These are phyloP conservation scores for Trichosporon sp. DNA, from an alignment of 1,284 basidiomycete genomes.

Conservation along the genomic window DNA sequence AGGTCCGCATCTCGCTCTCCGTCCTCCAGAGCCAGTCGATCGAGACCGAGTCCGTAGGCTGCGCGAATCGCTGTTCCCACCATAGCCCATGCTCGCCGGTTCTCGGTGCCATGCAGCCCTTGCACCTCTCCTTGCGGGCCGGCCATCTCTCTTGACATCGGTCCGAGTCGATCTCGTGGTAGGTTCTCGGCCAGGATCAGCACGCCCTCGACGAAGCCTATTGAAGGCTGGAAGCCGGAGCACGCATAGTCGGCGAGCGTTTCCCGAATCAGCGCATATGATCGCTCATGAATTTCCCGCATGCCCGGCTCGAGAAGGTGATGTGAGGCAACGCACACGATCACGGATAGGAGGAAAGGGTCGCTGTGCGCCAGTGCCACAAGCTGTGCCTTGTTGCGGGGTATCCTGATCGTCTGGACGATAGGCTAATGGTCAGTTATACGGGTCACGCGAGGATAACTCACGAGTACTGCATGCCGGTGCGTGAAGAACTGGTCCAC, in stretches of 20 bases:
- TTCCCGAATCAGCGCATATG: conserved; percentile 39
- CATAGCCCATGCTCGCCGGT: conserved; percentile 47
- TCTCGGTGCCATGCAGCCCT: conserved; percentile 43
- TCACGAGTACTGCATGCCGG: conserved; percentile 45
- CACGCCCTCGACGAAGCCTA: conserved; percentile 49
- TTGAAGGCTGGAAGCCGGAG: conserved; percentile 42
- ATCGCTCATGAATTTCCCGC: conserved; percentile 33
- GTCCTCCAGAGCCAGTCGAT: conserved; percentile 41
- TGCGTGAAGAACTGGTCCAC: conserved; percentile 42
- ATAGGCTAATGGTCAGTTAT: conserved; percentile 33
- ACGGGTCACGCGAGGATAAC: conserved; percentile 2
- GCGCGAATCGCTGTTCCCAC: conserved; percentile 47
- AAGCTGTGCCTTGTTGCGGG: conserved; percentile 38
- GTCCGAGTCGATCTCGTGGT: conserved; percentile 24
- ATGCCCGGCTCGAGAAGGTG: conserved; percentile 35
- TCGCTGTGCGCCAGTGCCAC: conserved; percentile 39
- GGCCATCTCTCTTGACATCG: conserved; percentile 17
- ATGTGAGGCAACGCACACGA: conserved; percentile 44
- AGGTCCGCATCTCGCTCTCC: conserved; percentile 34
- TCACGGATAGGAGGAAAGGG: conserved; percentile 43
- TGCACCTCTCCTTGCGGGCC: conserved; percentile 24
- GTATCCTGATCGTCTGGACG: conserved; percentile 45
- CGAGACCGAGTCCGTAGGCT: conserved; percentile 44
- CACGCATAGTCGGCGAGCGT: conserved; percentile 41
- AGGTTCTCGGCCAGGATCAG: conserved; percentile 46